Evolutionary conservation across 164 flowering plant genomes (phyloP), one percentile per base, ranked within the genome.

Genomic region (Pachysandra terminalis): DNA sequence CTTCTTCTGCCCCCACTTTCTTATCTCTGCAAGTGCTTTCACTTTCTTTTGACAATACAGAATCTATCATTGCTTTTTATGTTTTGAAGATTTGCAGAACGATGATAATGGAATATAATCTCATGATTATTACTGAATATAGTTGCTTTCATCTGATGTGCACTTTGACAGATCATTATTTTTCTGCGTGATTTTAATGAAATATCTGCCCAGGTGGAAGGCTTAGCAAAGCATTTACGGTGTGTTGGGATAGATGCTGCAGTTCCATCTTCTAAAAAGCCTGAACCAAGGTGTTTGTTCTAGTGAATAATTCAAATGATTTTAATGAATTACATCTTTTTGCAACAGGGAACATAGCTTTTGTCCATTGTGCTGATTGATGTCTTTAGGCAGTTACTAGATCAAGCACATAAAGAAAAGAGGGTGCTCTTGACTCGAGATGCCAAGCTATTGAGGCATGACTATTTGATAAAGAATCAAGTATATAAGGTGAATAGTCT

Each of bases 231-330:
- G 67, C 97, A 89, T 78, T 72, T 95, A 40, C 78, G 97, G 7
- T 91, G 94, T 81, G 98, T 91, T 59, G 98, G 98, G 51, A 81
- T 91, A 66, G 97, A 91, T 84, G 97, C 97, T 77, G 96, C 98
- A 60, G 64, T 82, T 74, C 96, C 98, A 58, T 28, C 52, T 65
- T 80, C 85, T 17, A 91, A 75, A 72, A 90, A 83, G 79, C 96
- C 97, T 51, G 93, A 89, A 25, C 60, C 89, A 62, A 94, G 98
- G 98, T 94, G n/a, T n/a, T 52, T 45, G 28, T 45, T 74, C 41
- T 35, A 19, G 27, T 45, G 32, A 62, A 19, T 59, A 55, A 22
- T 64, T 64, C 64, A 23, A 54, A 19, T 21, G 24, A 16, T 16
- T 35, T 58, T 9, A n/a, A n/a, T 49, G 37, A 32, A 7, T 28